Base-by-base conservation (phyloP, 805 yeast genomes). In the Lachancea nothofagi region DNA sequence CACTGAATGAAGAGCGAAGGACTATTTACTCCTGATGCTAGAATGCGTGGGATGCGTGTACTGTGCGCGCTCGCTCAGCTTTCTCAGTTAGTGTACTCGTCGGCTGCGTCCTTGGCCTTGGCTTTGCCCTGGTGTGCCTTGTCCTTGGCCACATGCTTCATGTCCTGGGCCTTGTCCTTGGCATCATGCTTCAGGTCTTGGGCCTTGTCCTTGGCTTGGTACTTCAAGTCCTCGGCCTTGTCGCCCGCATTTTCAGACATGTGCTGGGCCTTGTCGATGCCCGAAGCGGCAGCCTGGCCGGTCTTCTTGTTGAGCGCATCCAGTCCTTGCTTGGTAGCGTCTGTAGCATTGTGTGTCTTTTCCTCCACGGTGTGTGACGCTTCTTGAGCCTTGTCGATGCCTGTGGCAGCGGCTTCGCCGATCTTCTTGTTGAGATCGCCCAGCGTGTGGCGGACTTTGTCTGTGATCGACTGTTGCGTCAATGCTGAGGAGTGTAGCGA, bases 211-310 rank as follows among this genome's bases (percentile, higher is more conserved):
- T 29, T 7, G 21, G 33, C 36, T 4, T 22, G 25, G 15, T 36
- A 15, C 40, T 29, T 29, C 28, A 36, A 23, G 24, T 29, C 29
- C 34, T 35, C 27, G 14, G 38, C 33, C 29, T 38, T 25, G 33
- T 40, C 43, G 9, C 20, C 18, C 14, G 29, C 43, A 3, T 27
- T 12, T 7, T 34, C 27, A 7, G 53, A 26, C 8, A 46, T 41
- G 19, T 54, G 44, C 30, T 54, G 51, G 8, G 57, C 48, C 40
- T 54, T 54, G 29, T 53, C 55, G 14, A 54, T 51, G 15, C 54
- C 55, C 22, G 46, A 49, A 8, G 55, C 54, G 6, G 56, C 50
- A 7, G 49, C 54, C 23, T 48, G 38, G 14, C 55, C 59, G 2
- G 49, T 45, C 29, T 49, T 53, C 37, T 47, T 48, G 42, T 54